Evolutionary conservation across 2,329 filamentous ascomycete genomes (phyloP).

Genomic region (Ascosphaera apis): DNA sequence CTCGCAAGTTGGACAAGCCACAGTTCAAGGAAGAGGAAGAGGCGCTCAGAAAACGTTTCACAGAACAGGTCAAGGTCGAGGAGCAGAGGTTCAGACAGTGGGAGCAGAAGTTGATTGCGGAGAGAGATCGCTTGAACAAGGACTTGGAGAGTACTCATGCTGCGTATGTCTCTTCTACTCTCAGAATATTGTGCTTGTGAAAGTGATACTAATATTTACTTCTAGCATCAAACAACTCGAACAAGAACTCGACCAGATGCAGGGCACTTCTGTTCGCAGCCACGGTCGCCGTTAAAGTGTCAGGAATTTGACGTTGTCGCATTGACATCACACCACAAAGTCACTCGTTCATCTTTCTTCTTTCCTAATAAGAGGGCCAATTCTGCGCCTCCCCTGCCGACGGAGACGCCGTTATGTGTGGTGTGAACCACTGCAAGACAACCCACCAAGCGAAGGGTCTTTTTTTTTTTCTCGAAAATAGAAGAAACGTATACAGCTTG

Average conservation of each 20-base stretch:
- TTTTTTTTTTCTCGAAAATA: too few species aligned
- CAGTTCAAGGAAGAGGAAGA: constrained; percentile 99
- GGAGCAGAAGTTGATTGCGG: constrained; percentile 99
- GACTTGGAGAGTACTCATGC: constrained; percentile 96
- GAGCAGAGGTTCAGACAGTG: constrained; percentile 97
- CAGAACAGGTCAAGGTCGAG: constrained; percentile 99
- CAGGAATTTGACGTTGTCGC: not conserved
- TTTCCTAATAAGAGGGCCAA: too few species aligned
- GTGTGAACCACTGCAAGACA: too few species aligned
- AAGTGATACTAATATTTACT: too few species aligned
- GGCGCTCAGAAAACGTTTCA: constrained; percentile 93
- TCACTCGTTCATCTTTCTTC: not conserved
- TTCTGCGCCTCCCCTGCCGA: too few species aligned
- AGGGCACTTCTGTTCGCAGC: constrained; percentile 72
- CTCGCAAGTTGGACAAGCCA: constrained; percentile 96
- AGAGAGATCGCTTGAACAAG: constrained; percentile 98
- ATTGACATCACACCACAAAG: not conserved
- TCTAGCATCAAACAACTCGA: constrained; percentile 35
- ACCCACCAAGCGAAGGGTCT: too few species aligned
- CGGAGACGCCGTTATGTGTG: too few species aligned
- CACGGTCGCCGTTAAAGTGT: constrained; percentile 60
- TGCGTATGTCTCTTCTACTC: constrained; percentile 22
- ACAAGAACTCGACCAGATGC: constrained; percentile 77
- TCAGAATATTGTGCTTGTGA: too few species aligned
- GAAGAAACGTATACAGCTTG: too few species aligned